Evolutionary conservation across 2,329 filamentous ascomycete genomes (phyloP), one percentile per base, ranked within the genome.

Genomic region (Apiospora marii): DNA sequence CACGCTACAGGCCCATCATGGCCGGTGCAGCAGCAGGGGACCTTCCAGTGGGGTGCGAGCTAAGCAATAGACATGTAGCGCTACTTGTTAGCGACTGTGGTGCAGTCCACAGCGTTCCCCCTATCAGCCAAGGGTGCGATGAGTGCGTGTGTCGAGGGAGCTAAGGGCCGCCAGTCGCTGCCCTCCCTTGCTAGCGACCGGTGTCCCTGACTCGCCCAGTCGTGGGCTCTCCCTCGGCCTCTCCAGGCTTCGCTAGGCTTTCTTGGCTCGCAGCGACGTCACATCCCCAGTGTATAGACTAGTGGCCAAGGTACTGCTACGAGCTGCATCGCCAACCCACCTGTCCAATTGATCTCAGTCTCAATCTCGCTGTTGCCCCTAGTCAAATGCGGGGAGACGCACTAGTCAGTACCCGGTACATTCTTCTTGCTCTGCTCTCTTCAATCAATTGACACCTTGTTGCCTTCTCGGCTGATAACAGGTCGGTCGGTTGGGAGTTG

Each of bases 381-480:
- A 61, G 53, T 61, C 53, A 12, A 61, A 61, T 61, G 53, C 53
- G 53, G 53, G 53, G 53, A 61, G 53, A 61, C 8, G 27, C 24
- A 37, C 27, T 34, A 34, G 27, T 61, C 53, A 61, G 30, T 61
- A 34, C 10, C 30, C 53, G 22, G 53, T 61, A 49, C n/a, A 12
- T 51, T 27, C n/a, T 4, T n/a, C 13, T 27, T 10, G n/a, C n/a
- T n/a, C 4, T n/a, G n/a, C 49, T 14, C 22, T 19, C 48, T 30
- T 30, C 27, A 30, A 30, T 22, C 46, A 7, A 48, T 48, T 6
- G 22, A 48, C 46, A 48, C 48, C 3, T 24, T 41, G 8, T 41
- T 41, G 37, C 37, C 37, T 41, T 41, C 37, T 41, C 10, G 8
- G n/a, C 49, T 51, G n/a, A 51, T 51, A 51, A 27, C 49, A 24